Evolutionary conservation across 371 early-diverging fungal species (phyloP).

Genomic region (Mucor racemosus): DNA sequence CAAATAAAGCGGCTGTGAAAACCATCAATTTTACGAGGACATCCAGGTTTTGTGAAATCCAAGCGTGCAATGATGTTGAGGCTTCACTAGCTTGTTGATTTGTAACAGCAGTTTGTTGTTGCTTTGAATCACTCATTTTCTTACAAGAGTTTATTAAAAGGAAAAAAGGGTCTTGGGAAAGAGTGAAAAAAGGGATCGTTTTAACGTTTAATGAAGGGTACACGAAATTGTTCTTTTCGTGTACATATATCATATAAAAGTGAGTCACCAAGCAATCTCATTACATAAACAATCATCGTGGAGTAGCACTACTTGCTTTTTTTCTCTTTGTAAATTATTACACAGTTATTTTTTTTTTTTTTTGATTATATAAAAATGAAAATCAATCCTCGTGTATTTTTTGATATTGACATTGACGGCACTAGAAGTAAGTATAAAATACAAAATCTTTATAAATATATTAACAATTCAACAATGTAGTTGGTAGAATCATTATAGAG

Average conservation of each 20-base stretch:
- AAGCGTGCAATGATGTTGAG: neutral
- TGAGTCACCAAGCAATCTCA: slow-evolving; percentile 7
- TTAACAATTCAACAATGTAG: slow-evolving; percentile 23
- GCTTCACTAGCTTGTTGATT: neutral
- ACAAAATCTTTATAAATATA: neutral
- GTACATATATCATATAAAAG: neutral
- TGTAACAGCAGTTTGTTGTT: neutral
- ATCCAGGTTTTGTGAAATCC: slow-evolving; percentile 10
- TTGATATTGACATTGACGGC: slow-evolving; percentile 74
- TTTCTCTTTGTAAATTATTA: neutral
- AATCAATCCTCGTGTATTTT: slow-evolving; percentile 69
- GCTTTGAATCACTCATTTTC: neutral
- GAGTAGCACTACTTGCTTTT: neutral
- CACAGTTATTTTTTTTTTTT: neutral
- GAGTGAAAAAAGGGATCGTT: slow-evolving; percentile 5
- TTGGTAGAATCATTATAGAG: slow-evolving; percentile 92
- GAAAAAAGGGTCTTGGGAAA: slow-evolving; percentile 8
- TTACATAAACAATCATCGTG: slow-evolving; percentile 9
- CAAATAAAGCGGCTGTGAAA: slow-evolving; percentile 50
- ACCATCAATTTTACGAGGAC: slow-evolving; percentile 47
- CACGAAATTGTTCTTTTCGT: neutral
- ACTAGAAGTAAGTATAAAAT: slow-evolving; percentile 40
- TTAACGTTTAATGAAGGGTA: neutral
- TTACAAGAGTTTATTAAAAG: neutral
- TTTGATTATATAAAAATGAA: slow-evolving; percentile 31